Conservation (phyloP, 2,329 filamentous ascomycete genomes). For the Venturia asperata region DNA sequence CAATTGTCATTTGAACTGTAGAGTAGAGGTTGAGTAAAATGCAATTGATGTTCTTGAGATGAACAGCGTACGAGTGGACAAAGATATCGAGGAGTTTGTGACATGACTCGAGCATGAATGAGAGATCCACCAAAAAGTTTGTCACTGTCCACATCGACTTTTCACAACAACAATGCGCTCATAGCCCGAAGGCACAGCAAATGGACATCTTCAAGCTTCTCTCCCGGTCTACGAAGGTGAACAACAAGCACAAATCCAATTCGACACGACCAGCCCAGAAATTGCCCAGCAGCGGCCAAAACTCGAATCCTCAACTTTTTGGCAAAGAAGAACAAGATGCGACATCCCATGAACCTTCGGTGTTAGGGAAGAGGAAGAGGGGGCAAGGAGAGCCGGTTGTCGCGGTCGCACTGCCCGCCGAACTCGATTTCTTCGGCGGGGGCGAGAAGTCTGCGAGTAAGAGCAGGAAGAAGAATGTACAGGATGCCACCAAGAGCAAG, state of each 20-base stretch:
- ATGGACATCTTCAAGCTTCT: constrained; percentile 66
- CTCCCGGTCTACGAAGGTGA: constrained; percentile 59
- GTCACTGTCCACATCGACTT: background rate
- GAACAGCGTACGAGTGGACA: too few species aligned
- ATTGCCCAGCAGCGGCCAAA: constrained; percentile 58
- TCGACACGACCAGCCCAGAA: constrained; percentile 33
- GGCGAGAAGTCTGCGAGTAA: constrained; percentile 13
- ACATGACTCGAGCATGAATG: background rate
- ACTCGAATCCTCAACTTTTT: constrained; percentile 62
- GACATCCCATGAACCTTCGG: constrained; percentile 36
- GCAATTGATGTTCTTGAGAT: too few species aligned
- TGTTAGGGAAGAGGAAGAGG: constrained; percentile 25
- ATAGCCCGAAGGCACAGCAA: background rate
- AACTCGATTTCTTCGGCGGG: constrained; percentile 40
- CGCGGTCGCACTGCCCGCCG: constrained; percentile 26
- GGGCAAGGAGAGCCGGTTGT: constrained; percentile 37
- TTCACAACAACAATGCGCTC: constrained; percentile 10
- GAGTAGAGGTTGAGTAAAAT: too few species aligned
- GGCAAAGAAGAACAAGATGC: constrained; percentile 33
- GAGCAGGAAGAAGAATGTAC: constrained; percentile 18
- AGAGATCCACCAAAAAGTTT: constrained; percentile 8
- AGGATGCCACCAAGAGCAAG: constrained; percentile 8
- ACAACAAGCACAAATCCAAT: constrained; percentile 33
- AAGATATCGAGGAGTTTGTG: too few species aligned
- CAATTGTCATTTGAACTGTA: too few species aligned